Evolutionary conservation across 2,329 filamentous ascomycete species (phyloP).

Genomic region (Penicillium decumbens): DNA sequence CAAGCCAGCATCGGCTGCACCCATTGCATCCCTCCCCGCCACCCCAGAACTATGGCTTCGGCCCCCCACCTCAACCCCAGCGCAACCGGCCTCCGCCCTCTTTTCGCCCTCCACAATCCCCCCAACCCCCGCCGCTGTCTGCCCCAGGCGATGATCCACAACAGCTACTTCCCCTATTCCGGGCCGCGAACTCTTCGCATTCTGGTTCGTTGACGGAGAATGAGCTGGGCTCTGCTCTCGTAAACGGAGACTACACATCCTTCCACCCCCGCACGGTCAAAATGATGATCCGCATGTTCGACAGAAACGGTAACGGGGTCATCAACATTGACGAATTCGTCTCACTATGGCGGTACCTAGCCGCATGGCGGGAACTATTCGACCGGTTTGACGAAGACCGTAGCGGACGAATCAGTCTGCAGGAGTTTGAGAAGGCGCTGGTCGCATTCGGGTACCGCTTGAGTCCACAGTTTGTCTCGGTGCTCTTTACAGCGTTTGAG

Average conservation of each 20-base stretch:
- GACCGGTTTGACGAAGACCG: conserved; percentile 89
- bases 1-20: conserved; percentile 25
- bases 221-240: conserved; percentile 82
- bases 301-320: conserved; percentile 79
- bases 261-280: conserved; percentile 92
- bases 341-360: conserved; percentile 91
- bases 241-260: conserved; percentile 92
- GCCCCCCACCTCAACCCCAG: conserved; percentile 51
- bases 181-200: conserved; percentile 74
- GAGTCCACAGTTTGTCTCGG: conserved; percentile 73
- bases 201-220: conserved; percentile 78
- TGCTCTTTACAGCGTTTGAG: conserved; percentile 86
- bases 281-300: conserved; percentile 99
- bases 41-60: conserved; percentile 48
- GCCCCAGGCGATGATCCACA: conserved; percentile 50
- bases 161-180: conserved; percentile 75
- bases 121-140: conserved; percentile 51
- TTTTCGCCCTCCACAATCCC: conserved; percentile 63
- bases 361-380: conserved; percentile 89
- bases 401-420: conserved; percentile 77
- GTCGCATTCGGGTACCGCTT: conserved; percentile 91
- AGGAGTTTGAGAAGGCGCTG: conserved; percentile 85
- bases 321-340: conserved; percentile 97
- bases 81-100: conserved; percentile 53
- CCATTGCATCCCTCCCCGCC: conserved; percentile 42